A percentile compares a stretch with the other conserved stretches of the same genome.
These are phyloP conservation scores for Orbilia brochopaga DNA, from an alignment of 2,329 filamentous ascomycete genomes.

Conservation along the genomic window DNA sequence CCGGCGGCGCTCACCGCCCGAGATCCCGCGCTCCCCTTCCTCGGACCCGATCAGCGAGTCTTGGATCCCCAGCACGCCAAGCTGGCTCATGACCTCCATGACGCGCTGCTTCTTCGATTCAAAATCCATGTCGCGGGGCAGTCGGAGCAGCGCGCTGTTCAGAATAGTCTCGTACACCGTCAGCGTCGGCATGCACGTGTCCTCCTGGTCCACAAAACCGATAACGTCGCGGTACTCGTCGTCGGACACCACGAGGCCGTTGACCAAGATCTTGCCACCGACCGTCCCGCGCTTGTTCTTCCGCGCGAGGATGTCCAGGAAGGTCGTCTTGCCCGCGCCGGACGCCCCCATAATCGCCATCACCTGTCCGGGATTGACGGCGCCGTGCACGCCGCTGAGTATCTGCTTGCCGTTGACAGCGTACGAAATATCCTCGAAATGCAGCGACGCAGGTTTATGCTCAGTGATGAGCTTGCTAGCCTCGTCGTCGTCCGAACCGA, in stretches of 20 bases:
- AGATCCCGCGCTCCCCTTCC: slow-evolving; percentile 93
- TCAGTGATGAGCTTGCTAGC: slow-evolving; percentile 83
- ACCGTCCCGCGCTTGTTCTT: slow-evolving; percentile 92
- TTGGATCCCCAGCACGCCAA: slow-evolving; percentile 91
- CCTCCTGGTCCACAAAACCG: slow-evolving; percentile 97
- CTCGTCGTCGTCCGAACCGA: slow-evolving; percentile 88
- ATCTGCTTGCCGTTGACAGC: slow-evolving; percentile 86
- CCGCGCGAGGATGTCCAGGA: slow-evolving; percentile 90
- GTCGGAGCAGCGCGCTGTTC: slow-evolving; percentile 85
- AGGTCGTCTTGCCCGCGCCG: slow-evolving; percentile 95
- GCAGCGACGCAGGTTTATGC: slow-evolving; percentile 86
- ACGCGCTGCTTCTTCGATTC: slow-evolving; percentile 89
- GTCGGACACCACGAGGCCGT: slow-evolving; percentile 86
- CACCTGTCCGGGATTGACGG: slow-evolving; percentile 92
- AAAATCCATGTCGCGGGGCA: slow-evolving; percentile 90
- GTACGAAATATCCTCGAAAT: slow-evolving; percentile 88
- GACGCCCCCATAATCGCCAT: slow-evolving; percentile 98
- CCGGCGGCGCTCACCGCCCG: slow-evolving; percentile 92
- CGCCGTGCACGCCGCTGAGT: slow-evolving; percentile 77
- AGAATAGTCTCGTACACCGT: slow-evolving; percentile 98
- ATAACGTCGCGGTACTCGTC: slow-evolving; percentile 87
- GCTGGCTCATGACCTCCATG: slow-evolving; percentile 89
- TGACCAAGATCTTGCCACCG: slow-evolving; percentile 84
- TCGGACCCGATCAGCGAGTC: slow-evolving; percentile 96
- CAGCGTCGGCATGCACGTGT: slow-evolving; percentile 92